These are phyloP conservation scores for Jatropha podagrica DNA, from an alignment of 441 rosid species.

Conservation along the genomic window DNA sequence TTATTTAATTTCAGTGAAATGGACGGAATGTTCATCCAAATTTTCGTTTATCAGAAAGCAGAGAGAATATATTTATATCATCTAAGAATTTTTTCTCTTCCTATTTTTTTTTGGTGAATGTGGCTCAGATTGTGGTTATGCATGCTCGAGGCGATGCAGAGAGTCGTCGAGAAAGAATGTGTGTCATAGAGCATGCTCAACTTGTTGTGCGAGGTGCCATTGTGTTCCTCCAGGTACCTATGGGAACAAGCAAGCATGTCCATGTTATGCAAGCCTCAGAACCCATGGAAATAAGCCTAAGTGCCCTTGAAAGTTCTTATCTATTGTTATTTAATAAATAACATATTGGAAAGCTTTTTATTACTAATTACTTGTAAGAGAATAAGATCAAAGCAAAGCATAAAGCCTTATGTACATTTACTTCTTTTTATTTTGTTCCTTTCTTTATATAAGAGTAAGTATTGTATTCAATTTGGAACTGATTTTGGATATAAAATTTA, in stretches of 20 bases:
- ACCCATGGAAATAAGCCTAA: slow-evolving; percentile 67
- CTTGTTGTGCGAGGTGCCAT: slow-evolving; percentile 60
- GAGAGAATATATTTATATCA: neutral
- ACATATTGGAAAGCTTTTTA: too few relatives aligned
- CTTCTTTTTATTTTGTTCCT: neutral
- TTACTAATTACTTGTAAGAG: neutral
- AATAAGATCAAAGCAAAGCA: slow-evolving; percentile 7
- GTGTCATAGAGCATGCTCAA: slow-evolving; percentile 62
- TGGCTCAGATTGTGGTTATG: slow-evolving; percentile 47
- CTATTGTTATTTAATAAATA: neutral
- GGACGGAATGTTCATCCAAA: too few relatives aligned
- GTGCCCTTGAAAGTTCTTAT: slow-evolving; percentile 45
- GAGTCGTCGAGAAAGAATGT: slow-evolving; percentile 64
- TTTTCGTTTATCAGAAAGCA: too few relatives aligned
- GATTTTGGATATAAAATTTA: too few relatives aligned
- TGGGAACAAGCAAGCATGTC: slow-evolving; percentile 57
- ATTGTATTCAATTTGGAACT: too few relatives aligned
- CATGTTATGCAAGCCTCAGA: slow-evolving; percentile 61
- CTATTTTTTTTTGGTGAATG: neutral
- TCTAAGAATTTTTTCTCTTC: neutral
- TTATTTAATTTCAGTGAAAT: too few relatives aligned
- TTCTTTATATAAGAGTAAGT: too few relatives aligned
- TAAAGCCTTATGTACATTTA: neutral
- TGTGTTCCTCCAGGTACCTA: slow-evolving; percentile 81
- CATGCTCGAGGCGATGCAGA: slow-evolving; percentile 59